phyloP scores from a whole-genome alignment of 2,329 filamentous ascomycete genomes.

The Sclerotinia glacialis region DNA sequence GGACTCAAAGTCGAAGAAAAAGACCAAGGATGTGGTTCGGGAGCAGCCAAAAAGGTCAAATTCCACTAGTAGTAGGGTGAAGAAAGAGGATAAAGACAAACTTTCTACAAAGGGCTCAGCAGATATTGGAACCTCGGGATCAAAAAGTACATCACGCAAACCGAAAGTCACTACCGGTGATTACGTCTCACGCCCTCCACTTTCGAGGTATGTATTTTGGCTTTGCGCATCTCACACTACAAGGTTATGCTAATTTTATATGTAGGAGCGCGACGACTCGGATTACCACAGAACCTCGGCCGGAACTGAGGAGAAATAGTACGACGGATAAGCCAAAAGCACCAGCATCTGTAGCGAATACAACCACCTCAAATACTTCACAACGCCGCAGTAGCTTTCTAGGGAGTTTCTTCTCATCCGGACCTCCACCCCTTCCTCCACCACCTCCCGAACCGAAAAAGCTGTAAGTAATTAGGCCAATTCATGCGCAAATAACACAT shows the following conservation, averaged over 20 bases:
- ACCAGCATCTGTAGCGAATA: constrained; percentile 26
- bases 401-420: constrained; percentile 31
- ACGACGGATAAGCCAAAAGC: constrained; percentile 28
- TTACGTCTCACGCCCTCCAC: constrained; percentile 27
- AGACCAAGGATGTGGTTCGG: constrained; percentile 33
- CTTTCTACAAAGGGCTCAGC: constrained; percentile 21
- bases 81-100: constrained; percentile 24
- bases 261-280: constrained; percentile 22
- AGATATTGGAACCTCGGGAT: constrained; percentile 23
- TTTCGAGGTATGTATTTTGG: constrained; percentile 30
- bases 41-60: constrained; percentile 28
- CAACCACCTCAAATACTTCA: constrained; percentile 19
- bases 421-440: constrained; percentile 17
- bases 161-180: constrained; percentile 29
- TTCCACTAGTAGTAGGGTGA: constrained; percentile 26
- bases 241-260: constrained; percentile 27
- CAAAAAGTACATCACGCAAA: constrained; percentile 28
- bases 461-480: constrained; percentile 28
- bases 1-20: constrained; percentile 30
- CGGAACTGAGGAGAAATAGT: constrained; percentile 31
- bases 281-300: constrained; percentile 23
- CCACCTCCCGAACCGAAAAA: constrained; percentile 32
- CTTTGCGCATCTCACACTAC: neutral
- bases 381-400: constrained; percentile 29
- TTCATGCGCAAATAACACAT: neutral